A percentile compares a stretch with the other conserved stretches of the same genome.
Evolutionary conservation across 2,329 filamentous ascomycete genomes (phyloP).

Genomic region (Epichloe gansuensis): DNA sequence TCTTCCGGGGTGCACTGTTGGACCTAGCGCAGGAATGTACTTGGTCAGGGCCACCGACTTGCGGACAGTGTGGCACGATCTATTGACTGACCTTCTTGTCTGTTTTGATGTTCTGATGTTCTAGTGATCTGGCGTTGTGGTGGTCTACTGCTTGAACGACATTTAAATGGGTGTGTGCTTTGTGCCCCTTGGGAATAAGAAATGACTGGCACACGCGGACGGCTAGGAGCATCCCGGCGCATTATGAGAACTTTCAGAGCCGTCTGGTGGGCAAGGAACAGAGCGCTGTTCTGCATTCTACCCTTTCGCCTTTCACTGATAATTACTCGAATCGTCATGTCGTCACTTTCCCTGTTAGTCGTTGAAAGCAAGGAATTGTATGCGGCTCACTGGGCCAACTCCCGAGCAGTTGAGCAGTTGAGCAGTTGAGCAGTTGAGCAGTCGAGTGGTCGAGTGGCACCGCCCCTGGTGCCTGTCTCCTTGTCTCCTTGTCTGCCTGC

Average conservation of each 20-base stretch:
- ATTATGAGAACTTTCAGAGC: neutral
- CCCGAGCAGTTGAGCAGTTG: neutral
- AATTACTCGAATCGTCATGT: neutral
- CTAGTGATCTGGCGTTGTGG: neutral
- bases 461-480: neutral
- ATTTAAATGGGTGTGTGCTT: neutral
- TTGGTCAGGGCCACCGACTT: neutral
- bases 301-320: neutral
- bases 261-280: neutral
- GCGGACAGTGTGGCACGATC: too few relatives aligned
- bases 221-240: conserved; percentile 3
- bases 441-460: neutral
- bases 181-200: neutral
- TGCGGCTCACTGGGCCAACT: too few relatives aligned
- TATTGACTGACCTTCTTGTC: neutral
- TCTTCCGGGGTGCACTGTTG: neutral
- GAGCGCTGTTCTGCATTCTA: neutral
- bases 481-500: neutral
- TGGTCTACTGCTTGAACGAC: neutral
- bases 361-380: neutral
- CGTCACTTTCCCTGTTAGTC: neutral
- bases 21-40: neutral
- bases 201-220: conserved; percentile 2
- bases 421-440: neutral
- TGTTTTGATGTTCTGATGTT: neutral